These are phyloP conservation scores for Afroboletus lepidellus DNA, from an alignment of 1,284 basidiomycete species.

Conservation along the genomic window DNA sequence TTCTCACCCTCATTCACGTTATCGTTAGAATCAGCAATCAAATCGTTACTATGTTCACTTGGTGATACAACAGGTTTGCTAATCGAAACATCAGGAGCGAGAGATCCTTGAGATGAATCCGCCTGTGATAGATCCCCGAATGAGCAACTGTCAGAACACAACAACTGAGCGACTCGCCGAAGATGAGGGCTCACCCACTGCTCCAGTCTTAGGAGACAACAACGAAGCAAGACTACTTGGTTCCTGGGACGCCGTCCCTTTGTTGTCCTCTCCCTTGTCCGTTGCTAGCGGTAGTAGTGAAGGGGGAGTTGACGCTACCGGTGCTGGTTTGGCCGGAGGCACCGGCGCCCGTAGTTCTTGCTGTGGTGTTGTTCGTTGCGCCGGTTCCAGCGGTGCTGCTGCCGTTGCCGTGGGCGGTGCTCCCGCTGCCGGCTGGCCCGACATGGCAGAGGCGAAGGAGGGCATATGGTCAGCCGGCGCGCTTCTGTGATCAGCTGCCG, in stretches of 20 bases:
- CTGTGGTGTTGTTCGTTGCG: background rate
- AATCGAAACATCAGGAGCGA: conserved; percentile 17
- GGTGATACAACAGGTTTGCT: conserved; percentile 29
- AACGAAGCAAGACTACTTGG: background rate
- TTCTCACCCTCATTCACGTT: conserved; percentile 26
- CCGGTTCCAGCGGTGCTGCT: background rate
- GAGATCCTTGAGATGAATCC: background rate
- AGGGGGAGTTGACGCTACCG: background rate
- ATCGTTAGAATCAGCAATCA: conserved; percentile 23
- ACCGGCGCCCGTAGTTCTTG: background rate
- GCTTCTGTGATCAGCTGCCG: conserved; percentile 24
- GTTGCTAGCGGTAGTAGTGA: background rate
- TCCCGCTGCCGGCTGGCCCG: conserved; percentile 1
- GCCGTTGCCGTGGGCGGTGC: background rate
- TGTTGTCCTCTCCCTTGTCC: conserved; percentile 14
- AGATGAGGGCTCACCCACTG: conserved; percentile 34
- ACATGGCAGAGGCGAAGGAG: conserved; percentile 16
- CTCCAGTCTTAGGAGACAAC: conserved; percentile 6
- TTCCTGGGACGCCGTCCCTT: background rate
- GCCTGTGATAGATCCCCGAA: conserved; percentile 24
- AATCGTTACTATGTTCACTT: conserved; percentile 25
- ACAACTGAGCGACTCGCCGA: conserved; percentile 25
- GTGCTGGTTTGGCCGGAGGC: background rate
- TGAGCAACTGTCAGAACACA: conserved; percentile 33
- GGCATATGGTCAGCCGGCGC: conserved; percentile 27